Conservation (phyloP, 176 grass and related monocot species). For the Lolium rigidum region DNA sequence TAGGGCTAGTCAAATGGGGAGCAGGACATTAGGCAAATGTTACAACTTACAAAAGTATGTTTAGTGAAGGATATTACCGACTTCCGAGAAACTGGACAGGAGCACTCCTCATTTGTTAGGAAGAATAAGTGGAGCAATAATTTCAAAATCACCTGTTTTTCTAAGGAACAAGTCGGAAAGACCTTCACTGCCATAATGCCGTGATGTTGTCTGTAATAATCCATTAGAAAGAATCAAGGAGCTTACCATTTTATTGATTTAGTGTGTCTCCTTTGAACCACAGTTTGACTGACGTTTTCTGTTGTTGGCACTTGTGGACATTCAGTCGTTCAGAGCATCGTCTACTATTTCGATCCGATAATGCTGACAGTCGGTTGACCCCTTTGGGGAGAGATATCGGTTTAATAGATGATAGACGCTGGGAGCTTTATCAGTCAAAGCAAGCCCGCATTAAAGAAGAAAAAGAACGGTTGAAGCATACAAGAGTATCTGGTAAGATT, state of each 20-base stretch:
- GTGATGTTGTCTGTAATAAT: not conserved
- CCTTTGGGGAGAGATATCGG: conserved; percentile 92
- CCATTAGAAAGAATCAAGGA: not conserved
- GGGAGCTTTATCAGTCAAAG: conserved; percentile 87
- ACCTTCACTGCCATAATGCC: conserved; percentile 1
- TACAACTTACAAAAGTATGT: not conserved
- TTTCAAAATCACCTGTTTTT: not conserved
- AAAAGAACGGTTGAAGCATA: conserved; percentile 79
- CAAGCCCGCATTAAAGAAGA: conserved; percentile 80
- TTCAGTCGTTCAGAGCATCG: conserved; percentile 91
- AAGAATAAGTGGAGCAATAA: not conserved
- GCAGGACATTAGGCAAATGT: not conserved
- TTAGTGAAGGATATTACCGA: not conserved
- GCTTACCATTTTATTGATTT: not conserved
- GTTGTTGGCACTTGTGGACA: conserved; percentile 17
- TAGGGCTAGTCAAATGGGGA: conserved; percentile 15
- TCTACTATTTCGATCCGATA: conserved; percentile 87
- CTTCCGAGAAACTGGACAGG: not conserved
- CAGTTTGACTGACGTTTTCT: conserved; percentile 34
- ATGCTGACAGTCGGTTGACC: conserved; percentile 94
- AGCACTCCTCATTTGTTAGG: not conserved
- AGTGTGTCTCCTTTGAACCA: conserved; percentile 11
- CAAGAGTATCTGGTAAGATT: conserved; percentile 62
- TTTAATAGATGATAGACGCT: conserved; percentile 87
- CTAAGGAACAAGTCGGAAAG: not conserved